Evolutionary conservation across 495 filamentous ascomycete species (phyloP), one percentile per base, ranked within the genome.

Genomic region (Bombardia bombarda): DNA sequence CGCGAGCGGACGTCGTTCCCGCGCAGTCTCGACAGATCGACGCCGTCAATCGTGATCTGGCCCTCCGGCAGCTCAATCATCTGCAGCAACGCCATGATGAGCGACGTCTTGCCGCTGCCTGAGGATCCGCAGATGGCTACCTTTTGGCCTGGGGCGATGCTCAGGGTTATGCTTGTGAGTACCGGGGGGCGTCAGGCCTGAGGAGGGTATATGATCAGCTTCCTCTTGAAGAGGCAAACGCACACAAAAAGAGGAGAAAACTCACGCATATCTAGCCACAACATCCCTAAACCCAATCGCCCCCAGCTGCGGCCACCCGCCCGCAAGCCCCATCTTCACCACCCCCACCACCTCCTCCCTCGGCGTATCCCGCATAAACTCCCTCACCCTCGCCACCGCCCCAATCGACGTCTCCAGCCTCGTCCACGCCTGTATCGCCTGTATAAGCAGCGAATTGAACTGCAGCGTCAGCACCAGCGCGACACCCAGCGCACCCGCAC

Each of bases 51-150:
- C 14, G 9, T 25, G 31, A 49, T 32, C 3, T 14, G 7, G 2
- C 45, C 74, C 71, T 31, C 87, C 86, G 30, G 72, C 63, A 38
- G 67, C 65, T 95, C 88, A 45, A 96, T 90, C 45, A 96, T 87
- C 30, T 89, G 79, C 70, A 96, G 94, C 7, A 95, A 71, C 18
- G 86, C 77, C 49, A 95, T 69, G 3, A 90, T 88, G 39, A 95
- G 71, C 3, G 87, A 90, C 49, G 85, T 89, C 65, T 96, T 96
- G 51, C 90, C 90, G 26, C 40, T 46, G 7, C 54, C 54, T 6
- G 41, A 45, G 10, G 32, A 33, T 9, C 49, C 41, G 46, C 25
- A 13, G 19, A 46, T 39, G 10, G 25, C 43, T 8, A 46, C 1
- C n/a, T 40, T 40, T 20, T 20, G 10, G 12, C 43, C 23, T 7